Evolutionary conservation across 768 basidiomycete species (phyloP), one percentile per base, ranked within the genome.

Genomic region (Neoboletus brunneissimus): DNA sequence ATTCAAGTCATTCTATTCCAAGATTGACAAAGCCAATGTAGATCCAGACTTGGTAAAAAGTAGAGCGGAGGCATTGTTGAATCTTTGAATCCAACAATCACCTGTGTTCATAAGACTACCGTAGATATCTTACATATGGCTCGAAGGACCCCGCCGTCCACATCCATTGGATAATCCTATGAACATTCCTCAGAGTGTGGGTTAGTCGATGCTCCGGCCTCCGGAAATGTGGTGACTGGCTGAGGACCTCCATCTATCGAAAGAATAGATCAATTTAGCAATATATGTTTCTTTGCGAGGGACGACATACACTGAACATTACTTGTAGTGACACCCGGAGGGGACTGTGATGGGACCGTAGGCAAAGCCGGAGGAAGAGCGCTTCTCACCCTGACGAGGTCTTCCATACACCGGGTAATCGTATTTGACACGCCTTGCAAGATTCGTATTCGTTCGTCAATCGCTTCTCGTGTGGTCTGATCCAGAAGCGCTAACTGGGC

Each of bases 361-460:
- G 67, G 51, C 43, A 65, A 59, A 27, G 73, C 58, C 29, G 73
- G 60, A 16, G 88, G 87, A 32, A 93, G 72, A n/a, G 82, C 77
- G 63, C 90, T 91, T 61, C 89, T 76, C 68, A 92, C 77, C 61
- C 84, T 76, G 69, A 87, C 81, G 58, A 97, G 77, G 62, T 97
- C 91, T 60, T 89, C 87, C 52, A 91, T 80, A 63, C 91, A 87
- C 20, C 80, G 78, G 66, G 83, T 83, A n/a, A 94, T 76, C 4
- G 85, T 81, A 37, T 77, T 77, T 38, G 92, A 90, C 38, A 95
- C 87, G 18, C 84, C 81, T 72, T 93, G 87, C 37, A 98, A 73
- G 38, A 92, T 80, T 42, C 84, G 79, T 58, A 98, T 72, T 53
- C 92, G 82, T 64, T 94, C 91, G 61, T 94, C 91, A 48, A 97